Evolutionary conservation across 805 yeast species (phyloP).

Genomic region (Candida maltosa): DNA sequence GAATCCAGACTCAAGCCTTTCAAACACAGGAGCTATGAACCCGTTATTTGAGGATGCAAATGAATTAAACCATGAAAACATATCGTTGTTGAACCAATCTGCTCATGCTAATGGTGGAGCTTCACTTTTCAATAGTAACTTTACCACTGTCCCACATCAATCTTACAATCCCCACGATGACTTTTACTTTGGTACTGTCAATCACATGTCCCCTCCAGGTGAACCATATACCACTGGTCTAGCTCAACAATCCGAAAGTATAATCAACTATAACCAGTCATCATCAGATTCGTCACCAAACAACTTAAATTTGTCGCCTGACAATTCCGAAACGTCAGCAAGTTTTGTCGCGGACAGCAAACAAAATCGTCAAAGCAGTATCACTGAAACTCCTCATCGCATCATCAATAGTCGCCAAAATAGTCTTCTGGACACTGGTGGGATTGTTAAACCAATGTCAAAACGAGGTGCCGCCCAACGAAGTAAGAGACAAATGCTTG

Average conservation of each 20-base stretch:
- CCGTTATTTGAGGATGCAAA: conserved; percentile 3
- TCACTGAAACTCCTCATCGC: not conserved
- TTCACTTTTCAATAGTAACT: not conserved
- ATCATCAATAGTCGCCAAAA: not conserved
- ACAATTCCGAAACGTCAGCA: conserved; percentile 8
- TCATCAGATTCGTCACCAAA: conserved; percentile 5
- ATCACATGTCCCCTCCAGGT: not conserved
- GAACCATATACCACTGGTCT: not conserved
- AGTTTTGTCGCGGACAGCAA: not conserved
- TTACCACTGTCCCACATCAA: not conserved
- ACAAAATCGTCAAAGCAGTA: not conserved
- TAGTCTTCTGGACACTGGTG: no score
- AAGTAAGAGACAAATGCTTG: conserved; percentile 24
- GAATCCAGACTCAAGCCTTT: not conserved
- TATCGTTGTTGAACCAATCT: conserved; percentile 8
- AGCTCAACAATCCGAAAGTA: not conserved
- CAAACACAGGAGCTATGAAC: conserved; percentile 2
- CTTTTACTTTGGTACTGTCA: not conserved
- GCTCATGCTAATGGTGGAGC: not conserved
- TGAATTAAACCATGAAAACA: conserved; percentile 13
- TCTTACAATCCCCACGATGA: not conserved
- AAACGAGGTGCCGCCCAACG: conserved; percentile 6
- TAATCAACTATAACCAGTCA: conserved; percentile 2
- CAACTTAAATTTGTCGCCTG: conserved; percentile 6
- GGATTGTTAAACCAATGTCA: not conserved